Base-by-base conservation (phyloP, 257 asterid genomes). In the Schizonepeta tenuifolia region DNA sequence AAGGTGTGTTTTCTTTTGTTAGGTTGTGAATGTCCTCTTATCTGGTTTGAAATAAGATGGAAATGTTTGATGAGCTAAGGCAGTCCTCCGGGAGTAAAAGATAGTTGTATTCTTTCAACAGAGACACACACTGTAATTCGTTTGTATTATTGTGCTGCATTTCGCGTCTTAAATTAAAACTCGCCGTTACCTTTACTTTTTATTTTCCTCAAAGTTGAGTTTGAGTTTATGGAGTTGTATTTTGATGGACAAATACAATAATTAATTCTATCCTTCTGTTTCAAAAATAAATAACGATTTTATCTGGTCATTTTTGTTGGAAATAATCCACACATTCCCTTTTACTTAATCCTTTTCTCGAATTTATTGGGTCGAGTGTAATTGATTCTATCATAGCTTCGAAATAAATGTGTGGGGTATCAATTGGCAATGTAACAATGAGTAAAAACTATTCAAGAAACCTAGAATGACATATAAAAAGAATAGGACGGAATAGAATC, bases 41-140 rank as follows among this genome's bases (percentile, higher is more conserved):
- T 73, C 64, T 68, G 65, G 80, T 73, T 75, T 54, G 44, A 72
- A 84, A 84, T 82, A 83, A 87, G 80, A 67, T 43, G 36, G 77
- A 80, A 83, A 75, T 71, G 75, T 76, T 65, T 28, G 67, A 69
- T 17, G 80, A 68, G 74, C 76, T 76, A 33, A 59, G 74, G 80
- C 82, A 20, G 50, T 40, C 71, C 46, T 64, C 26, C 77, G 71
- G 81, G 70, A 53, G 67, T 71, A 43, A 72, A 60, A 66, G 50
- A 51, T 51, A 40, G 44, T 24, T 33, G 75, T 58, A 79, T 79
- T 83, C 76, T 80, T 78, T 82, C 59, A 40, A 69, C 43, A 67
- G 78, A 74, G 80, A 54, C 51, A 59, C 76, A 31, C 71, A 17
- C 17, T 83, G 76, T 73, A 74, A 73, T 81, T 81, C 74, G 71